A percentile compares a stretch with the other conserved stretches of the same genome.
These are phyloP conservation scores for Auxenochlorella pyrenoidosa DNA, from an alignment of 139 green algal genomes.

Conservation along the genomic window DNA sequence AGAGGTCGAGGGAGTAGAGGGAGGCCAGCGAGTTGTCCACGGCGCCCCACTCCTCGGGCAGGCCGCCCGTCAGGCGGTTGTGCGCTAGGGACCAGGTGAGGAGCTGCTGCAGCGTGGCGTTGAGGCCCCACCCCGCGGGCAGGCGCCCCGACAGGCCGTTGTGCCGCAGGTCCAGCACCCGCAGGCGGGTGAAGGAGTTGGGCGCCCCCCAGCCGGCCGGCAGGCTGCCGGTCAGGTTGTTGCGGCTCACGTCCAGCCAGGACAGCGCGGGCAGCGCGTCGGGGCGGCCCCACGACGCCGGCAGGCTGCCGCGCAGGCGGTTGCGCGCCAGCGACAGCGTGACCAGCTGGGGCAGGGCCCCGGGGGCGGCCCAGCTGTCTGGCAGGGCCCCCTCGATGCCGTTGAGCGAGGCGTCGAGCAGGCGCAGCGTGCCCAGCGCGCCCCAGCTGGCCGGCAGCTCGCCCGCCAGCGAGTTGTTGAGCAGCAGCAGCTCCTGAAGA, in stretches of 20 bases:
- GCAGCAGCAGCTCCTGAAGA: not conserved
- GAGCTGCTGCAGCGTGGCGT: slow-evolving; percentile 28
- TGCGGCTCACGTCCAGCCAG: not conserved
- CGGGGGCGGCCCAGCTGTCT: not conserved
- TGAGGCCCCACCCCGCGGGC: slow-evolving; percentile 10
- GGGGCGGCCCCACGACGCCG: not conserved
- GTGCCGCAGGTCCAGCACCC: slow-evolving; percentile 1
- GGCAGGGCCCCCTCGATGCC: not conserved
- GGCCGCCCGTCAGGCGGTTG: slow-evolving; percentile 22
- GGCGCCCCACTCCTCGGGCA: slow-evolving; percentile 22
- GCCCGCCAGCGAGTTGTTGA: slow-evolving; percentile 3
- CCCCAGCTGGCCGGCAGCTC: not conserved
- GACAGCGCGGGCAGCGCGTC: slow-evolving; percentile 6
- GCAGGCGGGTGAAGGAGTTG: slow-evolving; percentile 8
- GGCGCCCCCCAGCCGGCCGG: slow-evolving; percentile 8
- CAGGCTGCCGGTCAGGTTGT: slow-evolving; percentile 16
- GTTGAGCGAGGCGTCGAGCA: not conserved
- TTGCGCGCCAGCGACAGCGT: not conserved
- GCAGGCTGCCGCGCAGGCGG: slow-evolving; percentile 5
- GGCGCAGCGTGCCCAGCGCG: not conserved
- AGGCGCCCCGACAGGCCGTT: slow-evolving; percentile 15
- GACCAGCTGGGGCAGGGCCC: not conserved
- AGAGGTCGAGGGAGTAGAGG: not conserved
- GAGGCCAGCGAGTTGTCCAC: not conserved
- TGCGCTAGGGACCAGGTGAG: slow-evolving; percentile 9